Conservation (phyloP, 495 filamentous ascomycete species). For the Chaetomidium leptoderma region DNA sequence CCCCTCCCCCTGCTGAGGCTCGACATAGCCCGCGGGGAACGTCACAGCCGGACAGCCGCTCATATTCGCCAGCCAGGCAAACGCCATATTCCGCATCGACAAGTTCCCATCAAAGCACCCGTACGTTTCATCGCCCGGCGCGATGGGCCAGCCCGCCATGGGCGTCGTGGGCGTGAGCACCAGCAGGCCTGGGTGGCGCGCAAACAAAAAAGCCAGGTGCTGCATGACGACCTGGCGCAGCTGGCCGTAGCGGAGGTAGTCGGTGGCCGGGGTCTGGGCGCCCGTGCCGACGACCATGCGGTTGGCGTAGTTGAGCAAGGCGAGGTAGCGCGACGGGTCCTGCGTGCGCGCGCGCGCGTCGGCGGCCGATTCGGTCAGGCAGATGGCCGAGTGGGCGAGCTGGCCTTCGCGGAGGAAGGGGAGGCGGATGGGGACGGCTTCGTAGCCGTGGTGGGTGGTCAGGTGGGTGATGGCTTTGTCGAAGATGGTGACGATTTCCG, state of each 20-base stretch:
- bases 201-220: slow-evolving; percentile 71
- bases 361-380: slow-evolving; percentile 62
- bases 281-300: slow-evolving; percentile 65
- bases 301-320: slow-evolving; percentile 62
- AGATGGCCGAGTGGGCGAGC: slow-evolving; percentile 73
- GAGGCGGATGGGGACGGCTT: slow-evolving; percentile 65
- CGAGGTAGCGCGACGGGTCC: slow-evolving; percentile 16
- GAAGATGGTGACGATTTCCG: slow-evolving; percentile 57
- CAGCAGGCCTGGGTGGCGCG: slow-evolving; percentile 67
- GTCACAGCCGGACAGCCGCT: slow-evolving; percentile 74
- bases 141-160: slow-evolving; percentile 65
- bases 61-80: slow-evolving; percentile 83
- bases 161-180: slow-evolving; percentile 79
- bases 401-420: slow-evolving; percentile 73
- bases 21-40: slow-evolving; percentile 69
- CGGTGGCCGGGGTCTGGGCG: slow-evolving; percentile 57
- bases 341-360: slow-evolving; percentile 29
- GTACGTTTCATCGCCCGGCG: slow-evolving; percentile 47
- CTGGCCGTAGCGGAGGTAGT: slow-evolving; percentile 71
- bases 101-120: slow-evolving; percentile 71
- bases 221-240: slow-evolving; percentile 75
- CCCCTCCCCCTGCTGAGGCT: slow-evolving; percentile 44
- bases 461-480: slow-evolving; percentile 59
- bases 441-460: slow-evolving; percentile 55
- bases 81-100: slow-evolving; percentile 77